These are phyloP conservation scores for Phoma sp. DNA, from an alignment of 2,329 filamentous ascomycete genomes.

Conservation along the genomic window DNA sequence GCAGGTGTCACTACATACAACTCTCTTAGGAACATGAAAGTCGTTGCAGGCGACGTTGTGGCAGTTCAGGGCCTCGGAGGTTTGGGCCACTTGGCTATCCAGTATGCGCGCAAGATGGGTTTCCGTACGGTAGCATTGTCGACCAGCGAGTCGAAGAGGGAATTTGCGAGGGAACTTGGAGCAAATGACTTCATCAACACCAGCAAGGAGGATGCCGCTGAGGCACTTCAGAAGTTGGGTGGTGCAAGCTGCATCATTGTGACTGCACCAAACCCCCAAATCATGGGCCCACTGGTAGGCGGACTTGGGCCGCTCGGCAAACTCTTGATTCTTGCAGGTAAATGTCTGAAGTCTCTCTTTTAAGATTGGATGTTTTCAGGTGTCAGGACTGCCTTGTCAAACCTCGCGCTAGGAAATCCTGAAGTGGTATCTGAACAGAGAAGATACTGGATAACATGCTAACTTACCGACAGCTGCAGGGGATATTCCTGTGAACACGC, in stretches of 20 bases:
- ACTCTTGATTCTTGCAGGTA: constrained; percentile 65
- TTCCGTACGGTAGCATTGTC: constrained; percentile 62
- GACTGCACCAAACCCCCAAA: constrained; percentile 67
- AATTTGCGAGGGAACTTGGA: constrained; percentile 62
- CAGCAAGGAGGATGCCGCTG: constrained; percentile 58
- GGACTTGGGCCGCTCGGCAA: constrained; percentile 65
- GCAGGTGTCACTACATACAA: constrained; percentile 63
- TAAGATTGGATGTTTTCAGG: too few relatives aligned
- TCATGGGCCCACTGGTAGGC: constrained; percentile 61
- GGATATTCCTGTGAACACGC: constrained; percentile 54
- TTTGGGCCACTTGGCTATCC: constrained; percentile 61
- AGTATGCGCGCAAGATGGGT: constrained; percentile 61
- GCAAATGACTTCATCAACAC: constrained; percentile 65
- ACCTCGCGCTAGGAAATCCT: too few relatives aligned
- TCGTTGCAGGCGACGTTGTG: constrained; percentile 55
- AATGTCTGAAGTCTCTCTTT: too few relatives aligned
- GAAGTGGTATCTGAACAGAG: too few relatives aligned
- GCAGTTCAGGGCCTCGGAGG: constrained; percentile 63
- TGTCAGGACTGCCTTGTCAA: too few relatives aligned
- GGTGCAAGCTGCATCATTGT: constrained; percentile 68
- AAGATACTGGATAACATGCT: neutral
- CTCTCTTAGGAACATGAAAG: constrained; percentile 57
- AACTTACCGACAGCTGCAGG: constrained; percentile 49
- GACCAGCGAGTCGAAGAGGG: constrained; percentile 59
- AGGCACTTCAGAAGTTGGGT: constrained; percentile 63